Conservation (phyloP, 2,329 filamentous ascomycete genomes). For the Exophiala xenobiotica region DNA sequence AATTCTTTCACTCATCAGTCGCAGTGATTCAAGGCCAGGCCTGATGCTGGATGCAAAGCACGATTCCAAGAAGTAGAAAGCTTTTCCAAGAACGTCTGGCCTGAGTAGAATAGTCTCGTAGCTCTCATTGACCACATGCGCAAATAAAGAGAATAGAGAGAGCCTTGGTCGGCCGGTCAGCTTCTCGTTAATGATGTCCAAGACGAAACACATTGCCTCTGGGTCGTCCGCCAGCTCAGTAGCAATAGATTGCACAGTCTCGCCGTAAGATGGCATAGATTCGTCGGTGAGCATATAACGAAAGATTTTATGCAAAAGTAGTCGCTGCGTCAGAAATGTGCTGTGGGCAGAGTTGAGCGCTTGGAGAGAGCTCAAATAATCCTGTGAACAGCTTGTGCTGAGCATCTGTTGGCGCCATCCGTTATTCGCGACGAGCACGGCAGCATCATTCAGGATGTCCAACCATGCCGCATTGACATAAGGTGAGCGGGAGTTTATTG, state of each 20-base stretch:
- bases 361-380: background rate
- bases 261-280: background rate
- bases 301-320: constrained; percentile 11
- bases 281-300: constrained; percentile 2
- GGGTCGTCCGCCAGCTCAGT: background rate
- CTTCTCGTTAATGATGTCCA: constrained; percentile 9
- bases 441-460: constrained; percentile 25
- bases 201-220: constrained; percentile 8
- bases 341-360: constrained; percentile 3
- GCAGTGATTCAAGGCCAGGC: background rate
- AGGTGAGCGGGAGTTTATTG: constrained; percentile 5
- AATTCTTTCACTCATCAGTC: constrained; percentile 2
- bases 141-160: constrained; percentile 6
- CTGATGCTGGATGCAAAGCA: constrained; percentile 5
- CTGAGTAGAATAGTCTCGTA: background rate
- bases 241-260: background rate
- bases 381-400: background rate
- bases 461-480: constrained; percentile 22
- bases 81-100: constrained; percentile 11
- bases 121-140: constrained; percentile 6
- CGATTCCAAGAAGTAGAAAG: constrained; percentile 10
- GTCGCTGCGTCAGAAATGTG: constrained; percentile 12
- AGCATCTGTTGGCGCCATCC: background rate
- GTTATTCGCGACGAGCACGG: constrained; percentile 11
- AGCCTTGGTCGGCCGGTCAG: background rate